Evolutionary conservation across 2,329 filamentous ascomycete genomes (phyloP).

Genomic region (Microdochium nivale): DNA sequence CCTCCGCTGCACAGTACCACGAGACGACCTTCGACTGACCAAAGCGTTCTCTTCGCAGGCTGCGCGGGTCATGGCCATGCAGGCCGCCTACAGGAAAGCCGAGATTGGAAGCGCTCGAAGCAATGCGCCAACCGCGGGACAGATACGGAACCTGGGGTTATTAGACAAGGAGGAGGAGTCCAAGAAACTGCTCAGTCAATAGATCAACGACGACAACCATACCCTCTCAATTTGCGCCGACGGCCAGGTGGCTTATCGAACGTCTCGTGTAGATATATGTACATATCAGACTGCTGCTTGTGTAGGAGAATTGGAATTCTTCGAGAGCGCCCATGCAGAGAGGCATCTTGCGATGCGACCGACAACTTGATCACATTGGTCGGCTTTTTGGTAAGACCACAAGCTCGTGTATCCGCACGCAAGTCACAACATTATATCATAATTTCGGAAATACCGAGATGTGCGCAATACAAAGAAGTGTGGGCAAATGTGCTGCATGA

Average conservation of each 20-base stretch:
- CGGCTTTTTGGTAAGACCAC: too few relatives aligned
- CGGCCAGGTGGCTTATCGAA: neutral
- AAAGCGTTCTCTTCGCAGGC: conserved; percentile 41
- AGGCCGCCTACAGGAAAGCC: conserved; percentile 76
- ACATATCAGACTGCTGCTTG: neutral
- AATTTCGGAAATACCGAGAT: too few relatives aligned
- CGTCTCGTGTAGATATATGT: neutral
- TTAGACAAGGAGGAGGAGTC: conserved; percentile 77
- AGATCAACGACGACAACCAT: neutral
- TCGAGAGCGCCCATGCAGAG: neutral
- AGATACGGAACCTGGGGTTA: conserved; percentile 81
- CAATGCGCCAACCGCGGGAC: conserved; percentile 70
- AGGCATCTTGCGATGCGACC: neutral
- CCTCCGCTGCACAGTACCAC: neutral
- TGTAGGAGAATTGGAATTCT: neutral
- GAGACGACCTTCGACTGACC: neutral
- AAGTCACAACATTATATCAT: too few relatives aligned
- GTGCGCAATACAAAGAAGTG: too few relatives aligned
- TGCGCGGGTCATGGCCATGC: conserved; percentile 68
- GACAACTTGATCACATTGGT: too few relatives aligned
- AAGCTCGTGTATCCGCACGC: too few relatives aligned
- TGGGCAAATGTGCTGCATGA: too few relatives aligned
- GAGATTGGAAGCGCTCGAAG: conserved; percentile 69
- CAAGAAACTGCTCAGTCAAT: conserved; percentile 42
- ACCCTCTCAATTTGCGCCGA: neutral